Percentiles rank a stretch among this genome's conserved stretches.
Evolutionary conservation across 768 basidiomycete species (phyloP).

Genomic region (Phaeotremella skinneri): DNA sequence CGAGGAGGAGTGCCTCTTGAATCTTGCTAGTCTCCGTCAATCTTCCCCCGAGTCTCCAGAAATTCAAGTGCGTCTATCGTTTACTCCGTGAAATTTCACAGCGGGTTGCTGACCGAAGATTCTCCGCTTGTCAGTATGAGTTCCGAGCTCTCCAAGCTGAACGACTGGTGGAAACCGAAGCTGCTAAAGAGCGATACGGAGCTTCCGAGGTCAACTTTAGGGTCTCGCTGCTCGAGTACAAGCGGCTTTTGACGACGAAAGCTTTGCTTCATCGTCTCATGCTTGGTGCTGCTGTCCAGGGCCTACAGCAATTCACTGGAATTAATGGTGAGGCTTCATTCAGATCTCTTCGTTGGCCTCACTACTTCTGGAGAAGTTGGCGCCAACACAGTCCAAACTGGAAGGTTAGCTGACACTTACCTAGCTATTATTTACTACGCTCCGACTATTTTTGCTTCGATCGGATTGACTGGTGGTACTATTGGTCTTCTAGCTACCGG

Average conservation of each 20-base stretch:
- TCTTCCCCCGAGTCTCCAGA: constrained; percentile 62
- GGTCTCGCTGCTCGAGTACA: constrained; percentile 63
- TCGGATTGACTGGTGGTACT: constrained; percentile 65
- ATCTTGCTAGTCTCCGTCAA: constrained; percentile 63
- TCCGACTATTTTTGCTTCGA: constrained; percentile 61
- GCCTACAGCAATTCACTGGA: constrained; percentile 82
- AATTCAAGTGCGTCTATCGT: constrained; percentile 54
- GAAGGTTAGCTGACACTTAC: constrained; percentile 8
- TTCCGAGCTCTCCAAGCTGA: constrained; percentile 61
- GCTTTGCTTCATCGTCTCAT: constrained; percentile 60
- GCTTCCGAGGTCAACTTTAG: constrained; percentile 56
- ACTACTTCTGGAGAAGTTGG: too few relatives aligned
- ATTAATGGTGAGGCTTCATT: constrained; percentile 57
- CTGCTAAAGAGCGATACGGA: constrained; percentile 58
- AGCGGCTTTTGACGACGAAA: constrained; percentile 59
- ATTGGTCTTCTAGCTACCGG: constrained; percentile 63
- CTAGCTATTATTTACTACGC: constrained; percentile 68
- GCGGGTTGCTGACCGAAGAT: background rate
- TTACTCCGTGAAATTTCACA: constrained; percentile 58
- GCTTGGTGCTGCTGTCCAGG: constrained; percentile 66
- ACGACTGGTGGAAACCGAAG: constrained; percentile 70
- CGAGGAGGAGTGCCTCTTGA: constrained; percentile 68
- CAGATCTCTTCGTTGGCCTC: background rate
- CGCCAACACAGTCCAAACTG: background rate
- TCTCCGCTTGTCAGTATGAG: constrained; percentile 25